Conservation (phyloP, 2,329 filamentous ascomycete genomes). For the Penicillium sp. region DNA sequence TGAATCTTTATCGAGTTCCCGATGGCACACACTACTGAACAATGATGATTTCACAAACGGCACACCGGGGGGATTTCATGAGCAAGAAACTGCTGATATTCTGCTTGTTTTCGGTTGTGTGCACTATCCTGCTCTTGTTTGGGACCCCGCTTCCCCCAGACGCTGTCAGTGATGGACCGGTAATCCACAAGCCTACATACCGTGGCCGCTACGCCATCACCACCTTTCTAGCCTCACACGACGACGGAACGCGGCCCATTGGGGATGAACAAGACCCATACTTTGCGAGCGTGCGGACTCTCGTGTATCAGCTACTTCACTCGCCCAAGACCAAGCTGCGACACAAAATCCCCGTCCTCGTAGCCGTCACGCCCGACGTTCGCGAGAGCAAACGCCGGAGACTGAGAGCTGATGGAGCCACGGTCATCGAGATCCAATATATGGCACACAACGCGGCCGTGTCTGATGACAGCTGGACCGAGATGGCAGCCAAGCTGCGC, state of each 20-base stretch:
- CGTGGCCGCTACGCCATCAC: constrained; percentile 6
- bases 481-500: constrained; percentile 2
- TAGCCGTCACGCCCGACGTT: constrained; percentile 9
- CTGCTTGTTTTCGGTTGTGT: constrained; percentile 6
- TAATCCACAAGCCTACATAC: not conserved
- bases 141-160: constrained; percentile 1
- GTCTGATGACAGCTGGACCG: not conserved
- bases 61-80: not conserved
- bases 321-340: constrained; percentile 7
- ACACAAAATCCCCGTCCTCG: constrained; percentile 8
- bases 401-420: constrained; percentile 7
- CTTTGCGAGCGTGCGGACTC: constrained; percentile 6
- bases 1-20: not conserved
- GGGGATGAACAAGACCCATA: constrained; percentile 2
- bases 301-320: constrained; percentile 16
- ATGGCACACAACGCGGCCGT: constrained; percentile 3
- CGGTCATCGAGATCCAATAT: constrained; percentile 10
- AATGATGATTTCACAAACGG: not conserved
- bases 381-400: constrained; percentile 12
- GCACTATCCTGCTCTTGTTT: constrained; percentile 4
- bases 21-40: not conserved
- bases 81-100: constrained; percentile 7
- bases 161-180: not conserved
- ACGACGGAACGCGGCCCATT: not conserved
- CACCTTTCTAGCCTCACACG: constrained; percentile 1